Percentiles rank a stretch among this genome's conserved stretches.
phyloP scores from a whole-genome alignment of 306 rosid species.

The Cucumis hystrix region DNA sequence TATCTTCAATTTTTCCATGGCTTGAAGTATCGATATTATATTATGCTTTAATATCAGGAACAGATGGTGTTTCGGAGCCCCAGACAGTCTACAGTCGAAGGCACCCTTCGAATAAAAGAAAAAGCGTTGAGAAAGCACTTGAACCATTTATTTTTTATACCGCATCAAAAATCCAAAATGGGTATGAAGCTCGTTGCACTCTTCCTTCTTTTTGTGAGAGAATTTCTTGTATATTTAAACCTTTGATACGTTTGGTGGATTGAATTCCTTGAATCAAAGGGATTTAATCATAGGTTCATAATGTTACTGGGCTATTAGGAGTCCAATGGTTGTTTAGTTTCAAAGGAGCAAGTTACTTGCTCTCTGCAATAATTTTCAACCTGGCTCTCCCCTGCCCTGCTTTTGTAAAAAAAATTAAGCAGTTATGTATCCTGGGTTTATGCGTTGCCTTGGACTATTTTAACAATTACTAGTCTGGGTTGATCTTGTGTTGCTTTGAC shows the following conservation, averaged over 20 bases:
- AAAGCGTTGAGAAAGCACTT: constrained; percentile 21
- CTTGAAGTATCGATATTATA: neutral
- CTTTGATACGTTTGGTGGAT: neutral
- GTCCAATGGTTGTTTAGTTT: neutral
- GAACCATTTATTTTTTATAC: constrained; percentile 17
- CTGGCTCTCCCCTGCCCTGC: neutral
- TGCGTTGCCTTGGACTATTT: neutral
- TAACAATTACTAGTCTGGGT: neutral
- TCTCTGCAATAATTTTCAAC: neutral
- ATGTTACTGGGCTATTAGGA: neutral
- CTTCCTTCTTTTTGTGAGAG: neutral
- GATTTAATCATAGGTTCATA: neutral
- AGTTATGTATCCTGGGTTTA: neutral
- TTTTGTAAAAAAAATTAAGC: neutral
- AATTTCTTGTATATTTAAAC: neutral
- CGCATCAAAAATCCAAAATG: constrained; percentile 8
- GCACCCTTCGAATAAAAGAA: constrained; percentile 17
- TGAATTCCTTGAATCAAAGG: neutral
- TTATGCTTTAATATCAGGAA: constrained; percentile 13
- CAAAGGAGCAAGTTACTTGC: neutral
- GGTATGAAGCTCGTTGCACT: constrained; percentile 17
- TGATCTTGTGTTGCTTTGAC: neutral
- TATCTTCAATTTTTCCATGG: neutral
- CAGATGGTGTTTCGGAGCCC: constrained; percentile 20
- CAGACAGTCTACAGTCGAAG: constrained; percentile 22